Percentiles rank a stretch among this genome's conserved stretches.
Conservation (phyloP, 179 eudicot species). For the Kewa caespitosa region DNA sequence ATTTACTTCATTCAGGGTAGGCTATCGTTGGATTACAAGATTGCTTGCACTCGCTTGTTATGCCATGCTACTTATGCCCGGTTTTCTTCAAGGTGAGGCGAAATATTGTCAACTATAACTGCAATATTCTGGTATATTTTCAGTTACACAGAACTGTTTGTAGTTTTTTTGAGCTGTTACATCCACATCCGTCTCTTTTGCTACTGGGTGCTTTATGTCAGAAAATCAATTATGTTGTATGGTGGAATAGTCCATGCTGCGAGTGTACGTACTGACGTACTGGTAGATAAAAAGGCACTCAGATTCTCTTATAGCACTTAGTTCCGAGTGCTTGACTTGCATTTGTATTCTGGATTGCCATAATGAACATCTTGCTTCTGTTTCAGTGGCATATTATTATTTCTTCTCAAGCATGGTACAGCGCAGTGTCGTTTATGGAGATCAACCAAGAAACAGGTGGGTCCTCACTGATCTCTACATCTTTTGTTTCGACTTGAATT, state of each 20-base stretch:
- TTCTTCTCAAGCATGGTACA: slow-evolving; percentile 70
- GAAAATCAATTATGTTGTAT: neutral
- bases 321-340: neutral
- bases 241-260: neutral
- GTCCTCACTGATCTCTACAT: neutral
- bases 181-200: too few relatives aligned
- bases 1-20: slow-evolving; percentile 72
- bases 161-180: too few relatives aligned
- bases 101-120: slow-evolving; percentile 11
- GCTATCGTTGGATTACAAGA: slow-evolving; percentile 76
- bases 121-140: neutral
- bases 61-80: slow-evolving; percentile 76
- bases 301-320: neutral
- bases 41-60: slow-evolving; percentile 74
- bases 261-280: neutral
- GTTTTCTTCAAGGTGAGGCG: slow-evolving; percentile 77
- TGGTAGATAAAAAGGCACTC: neutral
- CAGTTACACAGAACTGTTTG: neutral
- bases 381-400: slow-evolving; percentile 86
- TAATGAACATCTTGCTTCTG: slow-evolving; percentile 5
- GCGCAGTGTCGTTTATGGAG: slow-evolving; percentile 80
- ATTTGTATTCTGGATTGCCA: neutral
- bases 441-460: slow-evolving; percentile 91
- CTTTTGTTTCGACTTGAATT: neutral
- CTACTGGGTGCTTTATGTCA: too few relatives aligned